phyloP scores from a whole-genome alignment of 257 asterid genomes.

The Nyctanthes arbortristis region DNA sequence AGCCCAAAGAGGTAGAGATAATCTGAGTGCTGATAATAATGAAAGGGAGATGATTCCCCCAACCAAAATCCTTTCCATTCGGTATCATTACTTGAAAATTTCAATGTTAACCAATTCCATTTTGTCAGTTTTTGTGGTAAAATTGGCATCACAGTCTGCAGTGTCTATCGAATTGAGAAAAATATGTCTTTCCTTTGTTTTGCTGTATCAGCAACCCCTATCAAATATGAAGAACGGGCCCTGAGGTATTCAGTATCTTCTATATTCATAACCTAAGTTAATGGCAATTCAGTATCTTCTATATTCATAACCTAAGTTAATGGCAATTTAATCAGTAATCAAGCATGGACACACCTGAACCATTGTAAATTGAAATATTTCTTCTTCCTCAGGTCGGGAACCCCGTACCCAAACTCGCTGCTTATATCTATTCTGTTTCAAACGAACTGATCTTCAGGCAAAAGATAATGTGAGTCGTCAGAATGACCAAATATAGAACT shows the following conservation, averaged over 20 bases:
- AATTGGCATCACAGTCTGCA: background rate
- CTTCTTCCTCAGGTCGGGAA: constrained; percentile 94
- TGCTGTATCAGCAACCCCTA: background rate
- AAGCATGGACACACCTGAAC: constrained; percentile 57
- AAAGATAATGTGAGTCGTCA: background rate
- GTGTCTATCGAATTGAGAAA: no score
- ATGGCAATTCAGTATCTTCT: no score
- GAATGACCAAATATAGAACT: constrained; percentile 1
- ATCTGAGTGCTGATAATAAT: background rate
- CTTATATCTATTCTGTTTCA: constrained; percentile 66
- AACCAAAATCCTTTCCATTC: background rate
- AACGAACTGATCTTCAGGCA: constrained; percentile 17
- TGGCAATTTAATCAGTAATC: no score
- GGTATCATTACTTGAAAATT: background rate
- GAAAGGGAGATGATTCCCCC: background rate
- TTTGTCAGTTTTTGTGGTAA: background rate
- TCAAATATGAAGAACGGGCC: no score
- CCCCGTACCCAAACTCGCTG: constrained; percentile 89
- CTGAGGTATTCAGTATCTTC: no score
- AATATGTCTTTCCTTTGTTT: background rate
- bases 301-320: no score
- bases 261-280: no score
- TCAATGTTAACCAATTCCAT: no score
- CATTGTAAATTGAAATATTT: constrained; percentile 79
- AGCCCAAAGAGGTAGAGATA: no score